Base-by-base conservation (phyloP, 2,329 filamentous ascomycete species). In the Harringtonia aguacate region DNA sequence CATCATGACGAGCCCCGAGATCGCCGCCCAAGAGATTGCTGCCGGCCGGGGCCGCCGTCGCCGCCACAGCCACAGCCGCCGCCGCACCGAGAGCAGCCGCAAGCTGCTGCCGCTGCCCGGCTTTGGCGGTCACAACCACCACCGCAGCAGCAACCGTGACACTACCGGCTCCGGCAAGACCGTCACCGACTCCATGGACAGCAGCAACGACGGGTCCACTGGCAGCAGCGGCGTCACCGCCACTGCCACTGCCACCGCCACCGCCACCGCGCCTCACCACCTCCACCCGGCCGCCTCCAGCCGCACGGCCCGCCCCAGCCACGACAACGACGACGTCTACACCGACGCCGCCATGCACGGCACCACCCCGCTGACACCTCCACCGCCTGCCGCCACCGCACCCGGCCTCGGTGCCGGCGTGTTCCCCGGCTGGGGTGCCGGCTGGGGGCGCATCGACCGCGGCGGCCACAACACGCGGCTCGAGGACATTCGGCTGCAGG, bases 1-100 rank as follows among this genome's bases (percentile, higher is more conserved):
- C 12, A 69, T 68, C 49, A 69, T 68, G 65, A 63, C 63, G 1
- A 65, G 61, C 4, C 66, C 67, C 1, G 63, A 69, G 38, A 44
- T 65, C 8, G 55, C 54, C 13, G 56, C 50, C 36, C 59, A 50
- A 41, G 43, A 54, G 18, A 56, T 28, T 22, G n/a, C 20, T 4
- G 17, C 21, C 17, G 24, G 29, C 18, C 14, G 18, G 29, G 15
- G 36, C 38, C 8, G 39, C 39, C 7, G 14, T 7, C 24, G 13
- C 15, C 22, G n/a, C 13, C 17, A 50, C 12, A 24, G n/a, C 8
- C 17, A 49, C 24, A 39, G 44, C 30, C 31, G 36, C 6, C 15
- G 33, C 2, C 46, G 38, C 8, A 14, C 43, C 2, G 13, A n/a
- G 14, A 44, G 40, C 33, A 39, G 24, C 36, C 42, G 46, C 12